These are phyloP conservation scores for Russula ochroleuca DNA, from an alignment of 768 basidiomycete species.

Conservation along the genomic window DNA sequence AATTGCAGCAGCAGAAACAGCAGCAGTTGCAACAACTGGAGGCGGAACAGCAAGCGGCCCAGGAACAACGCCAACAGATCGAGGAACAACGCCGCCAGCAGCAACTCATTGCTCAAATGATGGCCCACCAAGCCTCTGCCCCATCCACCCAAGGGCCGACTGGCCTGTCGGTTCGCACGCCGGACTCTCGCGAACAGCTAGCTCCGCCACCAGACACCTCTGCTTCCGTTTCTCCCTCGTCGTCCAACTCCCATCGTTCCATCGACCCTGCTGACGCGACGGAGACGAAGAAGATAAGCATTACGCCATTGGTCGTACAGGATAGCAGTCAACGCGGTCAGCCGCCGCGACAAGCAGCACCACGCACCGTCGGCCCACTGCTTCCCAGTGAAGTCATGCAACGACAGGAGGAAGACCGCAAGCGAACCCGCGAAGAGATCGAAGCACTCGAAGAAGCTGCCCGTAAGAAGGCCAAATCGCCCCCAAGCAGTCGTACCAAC, in stretches of 20 bases:
- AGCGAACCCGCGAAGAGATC: constrained; percentile 49
- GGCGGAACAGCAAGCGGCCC: constrained; percentile 32
- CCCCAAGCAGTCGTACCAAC: constrained; percentile 9
- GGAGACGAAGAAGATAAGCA: constrained; percentile 74
- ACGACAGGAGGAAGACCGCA: constrained; percentile 50
- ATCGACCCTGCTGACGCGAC: constrained; percentile 65
- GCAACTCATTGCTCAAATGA: constrained; percentile 18
- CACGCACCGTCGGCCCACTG: constrained; percentile 31
- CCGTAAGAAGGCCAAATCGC: constrained; percentile 45
- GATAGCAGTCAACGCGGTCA: constrained; percentile 38
- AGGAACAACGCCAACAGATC: constrained; percentile 32
- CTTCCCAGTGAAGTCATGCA: constrained; percentile 41
- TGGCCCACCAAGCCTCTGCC: constrained; percentile 17
- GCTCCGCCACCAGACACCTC: constrained; percentile 32
- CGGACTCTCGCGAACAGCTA: constrained; percentile 49
- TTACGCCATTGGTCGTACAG: constrained; percentile 74
- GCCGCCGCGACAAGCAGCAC: constrained; percentile 21
- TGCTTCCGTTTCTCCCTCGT: constrained; percentile 32
- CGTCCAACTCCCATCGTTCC: constrained; percentile 32
- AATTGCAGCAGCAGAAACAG: constrained; percentile 24
- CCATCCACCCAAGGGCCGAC: constrained; percentile 18
- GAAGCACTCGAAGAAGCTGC: constrained; percentile 41
- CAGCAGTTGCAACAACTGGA: constrained; percentile 29
- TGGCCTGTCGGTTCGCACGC: constrained; percentile 39
- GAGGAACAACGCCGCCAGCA: constrained; percentile 29